These are phyloP conservation scores for Malus hybrid DNA, from an alignment of 331 rosid species.

Conservation along the genomic window DNA sequence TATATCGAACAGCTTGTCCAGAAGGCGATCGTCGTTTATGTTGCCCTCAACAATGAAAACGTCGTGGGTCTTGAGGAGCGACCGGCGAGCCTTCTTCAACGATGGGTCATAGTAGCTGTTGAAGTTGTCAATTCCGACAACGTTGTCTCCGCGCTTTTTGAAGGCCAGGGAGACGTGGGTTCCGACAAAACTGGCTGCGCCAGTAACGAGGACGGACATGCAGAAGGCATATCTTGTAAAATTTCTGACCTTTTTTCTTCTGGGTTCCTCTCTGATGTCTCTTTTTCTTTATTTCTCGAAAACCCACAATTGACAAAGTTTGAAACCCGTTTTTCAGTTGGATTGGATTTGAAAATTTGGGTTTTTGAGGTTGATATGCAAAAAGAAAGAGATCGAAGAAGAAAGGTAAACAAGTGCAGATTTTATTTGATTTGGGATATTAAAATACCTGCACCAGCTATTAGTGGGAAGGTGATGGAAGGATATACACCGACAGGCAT, in stretches of 20 bases:
- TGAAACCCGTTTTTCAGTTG: too few relatives aligned
- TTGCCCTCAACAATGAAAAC: slow-evolving; percentile 66
- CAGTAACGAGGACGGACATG: slow-evolving; percentile 65
- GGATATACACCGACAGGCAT: slow-evolving; percentile 23
- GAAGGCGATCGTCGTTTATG: slow-evolving; percentile 53
- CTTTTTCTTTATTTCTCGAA: not conserved
- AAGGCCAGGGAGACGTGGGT: slow-evolving; percentile 74
- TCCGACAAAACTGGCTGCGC: slow-evolving; percentile 70
- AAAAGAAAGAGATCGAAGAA: not conserved
- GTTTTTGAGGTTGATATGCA: not conserved
- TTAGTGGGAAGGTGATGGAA: not conserved
- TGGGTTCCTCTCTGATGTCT: not conserved
- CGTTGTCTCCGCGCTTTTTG: slow-evolving; percentile 67
- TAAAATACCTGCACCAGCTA: slow-evolving; percentile 40
- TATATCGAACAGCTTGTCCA: slow-evolving; percentile 63
- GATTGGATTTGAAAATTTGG: not conserved
- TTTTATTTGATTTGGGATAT: not conserved
- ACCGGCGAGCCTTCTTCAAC: slow-evolving; percentile 55
- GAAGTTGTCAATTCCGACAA: slow-evolving; percentile 79
- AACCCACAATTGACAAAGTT: not conserved
- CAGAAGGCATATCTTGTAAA: slow-evolving; percentile 37
- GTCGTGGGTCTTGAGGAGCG: slow-evolving; percentile 34
- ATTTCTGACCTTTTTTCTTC: too few relatives aligned
- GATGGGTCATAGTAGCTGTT: slow-evolving; percentile 83
- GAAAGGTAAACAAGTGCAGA: slow-evolving; percentile 30